These are phyloP conservation scores for Colletotrichum agaves DNA, from an alignment of 2,329 filamentous ascomycete species.

Conservation along the genomic window DNA sequence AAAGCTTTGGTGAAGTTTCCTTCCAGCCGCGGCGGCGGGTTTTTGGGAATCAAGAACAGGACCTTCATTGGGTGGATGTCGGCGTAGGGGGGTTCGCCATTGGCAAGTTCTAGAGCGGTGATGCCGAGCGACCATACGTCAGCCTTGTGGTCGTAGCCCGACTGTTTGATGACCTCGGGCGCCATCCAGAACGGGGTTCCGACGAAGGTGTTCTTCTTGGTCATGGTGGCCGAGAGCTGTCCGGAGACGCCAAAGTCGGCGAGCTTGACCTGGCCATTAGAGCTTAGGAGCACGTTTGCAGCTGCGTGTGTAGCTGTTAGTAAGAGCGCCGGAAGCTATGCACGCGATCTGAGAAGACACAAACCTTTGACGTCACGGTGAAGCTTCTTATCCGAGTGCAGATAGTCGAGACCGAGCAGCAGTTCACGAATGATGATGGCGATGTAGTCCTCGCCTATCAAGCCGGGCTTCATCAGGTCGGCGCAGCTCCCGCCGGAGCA, in stretches of 20 bases:
- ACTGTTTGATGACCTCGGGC: conserved; percentile 98
- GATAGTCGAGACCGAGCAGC: conserved; percentile 88
- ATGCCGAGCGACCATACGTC: conserved; percentile 98
- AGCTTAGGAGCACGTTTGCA: conserved; percentile 89
- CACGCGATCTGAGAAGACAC: neutral
- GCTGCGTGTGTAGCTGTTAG: conserved; percentile 65
- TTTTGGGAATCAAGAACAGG: conserved; percentile 95
- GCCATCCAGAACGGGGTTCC: conserved; percentile 99
- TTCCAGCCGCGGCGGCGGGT: conserved; percentile 83
- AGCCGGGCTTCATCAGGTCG: conserved; percentile 92
- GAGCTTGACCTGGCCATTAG: conserved; percentile 95
- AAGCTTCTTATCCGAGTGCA: conserved; percentile 95
- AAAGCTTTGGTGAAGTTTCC: conserved; percentile 85
- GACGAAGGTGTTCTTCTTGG: conserved; percentile 99
- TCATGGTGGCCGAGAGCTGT: conserved; percentile 97
- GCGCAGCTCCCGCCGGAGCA: conserved; percentile 97
- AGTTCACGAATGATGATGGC: conserved; percentile 94
- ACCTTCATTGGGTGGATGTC: conserved; percentile 99
- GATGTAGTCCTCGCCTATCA: conserved; percentile 94
- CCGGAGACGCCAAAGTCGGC: conserved; percentile 98
- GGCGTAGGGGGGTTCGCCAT: conserved; percentile 92
- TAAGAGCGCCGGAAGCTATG: neutral
- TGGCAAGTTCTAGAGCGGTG: conserved; percentile 90
- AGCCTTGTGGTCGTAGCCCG: conserved; percentile 96
- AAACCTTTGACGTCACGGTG: conserved; percentile 95